Evolutionary conservation across 176 grass and related monocot species (phyloP), one percentile per base, ranked within the genome.

Genomic region (Lolium multiflorum): DNA sequence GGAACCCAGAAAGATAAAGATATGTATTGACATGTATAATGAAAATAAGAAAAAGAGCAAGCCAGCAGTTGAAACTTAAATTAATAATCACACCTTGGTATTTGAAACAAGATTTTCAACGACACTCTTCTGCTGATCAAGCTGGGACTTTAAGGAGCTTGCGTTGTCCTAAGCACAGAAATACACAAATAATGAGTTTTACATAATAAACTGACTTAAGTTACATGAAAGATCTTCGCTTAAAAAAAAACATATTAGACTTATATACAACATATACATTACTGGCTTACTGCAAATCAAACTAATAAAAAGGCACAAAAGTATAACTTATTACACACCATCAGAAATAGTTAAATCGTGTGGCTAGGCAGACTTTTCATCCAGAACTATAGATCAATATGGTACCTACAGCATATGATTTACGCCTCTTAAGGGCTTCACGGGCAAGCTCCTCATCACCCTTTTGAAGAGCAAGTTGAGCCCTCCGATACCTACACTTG

Each of bases 381-480:
- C 41, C 38, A 69, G 17, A 76, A 86, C 4, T 81, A 11, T 50
- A 70, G 50, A 65, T 74, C 60, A 84, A 21, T 47, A 91, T 47
- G 81, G 80, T 91, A 93, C 94, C 51, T 88, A 99, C 97, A 97
- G 97, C 94, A 91, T 91, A 97, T 89, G 97, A 99, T 94, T 99
- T 99, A 68, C 94, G 90, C 14, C 97, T 90, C 78, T 99, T 99
- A 67, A 99, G 94, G 80, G 97, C 94, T 83, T 99, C 97, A 85
- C 97, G 94, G 58, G 97, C 94, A 84, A 99, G 97, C 86, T 99
- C 97, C 84, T 99, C 97, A 5, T 99, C 97, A 4, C 94, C 94
- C 90, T 96, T 99, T 73, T 92, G 89, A 92, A 99, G 97, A 85
- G 97, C 97, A 81, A 99, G 92, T 48, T 99, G 97, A 86, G 97